These are phyloP conservation scores for Zygnema cylindricum DNA, from an alignment of 139 green algal genomes.

Conservation along the genomic window DNA sequence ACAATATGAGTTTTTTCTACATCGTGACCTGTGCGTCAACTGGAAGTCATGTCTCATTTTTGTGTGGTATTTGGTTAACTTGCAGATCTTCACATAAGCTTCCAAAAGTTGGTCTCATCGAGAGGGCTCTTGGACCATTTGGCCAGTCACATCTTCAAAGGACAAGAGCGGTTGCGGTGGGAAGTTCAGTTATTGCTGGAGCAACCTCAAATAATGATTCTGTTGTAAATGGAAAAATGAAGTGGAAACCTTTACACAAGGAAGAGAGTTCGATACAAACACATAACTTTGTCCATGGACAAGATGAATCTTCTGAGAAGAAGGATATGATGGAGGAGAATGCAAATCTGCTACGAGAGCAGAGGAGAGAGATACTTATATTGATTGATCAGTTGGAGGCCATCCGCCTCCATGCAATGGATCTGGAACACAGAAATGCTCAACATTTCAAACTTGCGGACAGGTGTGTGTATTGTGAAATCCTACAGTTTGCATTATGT, in stretches of 20 bases:
- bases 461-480: no score
- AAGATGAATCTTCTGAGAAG: background rate
- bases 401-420: conserved; percentile 35
- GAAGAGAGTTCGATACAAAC: background rate
- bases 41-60: no score
- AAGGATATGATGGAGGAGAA: background rate
- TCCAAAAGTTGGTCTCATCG: background rate
- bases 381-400: conserved; percentile 35
- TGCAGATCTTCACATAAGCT: background rate
- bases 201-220: background rate
- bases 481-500: no score
- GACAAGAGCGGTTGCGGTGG: background rate
- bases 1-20: no score
- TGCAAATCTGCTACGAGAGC: conserved; percentile 3
- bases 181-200: background rate
- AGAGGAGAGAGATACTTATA: background rate
- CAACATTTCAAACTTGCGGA: background rate
- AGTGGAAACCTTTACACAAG: background rate
- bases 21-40: no score
- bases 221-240: background rate
- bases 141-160: background rate
- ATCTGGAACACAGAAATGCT: conserved; percentile 21
- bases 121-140: background rate
- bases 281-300: background rate
- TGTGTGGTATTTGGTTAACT: no score